Evolutionary conservation across 306 rosid species (phyloP).

Genomic region (Prosopis cineraria): DNA sequence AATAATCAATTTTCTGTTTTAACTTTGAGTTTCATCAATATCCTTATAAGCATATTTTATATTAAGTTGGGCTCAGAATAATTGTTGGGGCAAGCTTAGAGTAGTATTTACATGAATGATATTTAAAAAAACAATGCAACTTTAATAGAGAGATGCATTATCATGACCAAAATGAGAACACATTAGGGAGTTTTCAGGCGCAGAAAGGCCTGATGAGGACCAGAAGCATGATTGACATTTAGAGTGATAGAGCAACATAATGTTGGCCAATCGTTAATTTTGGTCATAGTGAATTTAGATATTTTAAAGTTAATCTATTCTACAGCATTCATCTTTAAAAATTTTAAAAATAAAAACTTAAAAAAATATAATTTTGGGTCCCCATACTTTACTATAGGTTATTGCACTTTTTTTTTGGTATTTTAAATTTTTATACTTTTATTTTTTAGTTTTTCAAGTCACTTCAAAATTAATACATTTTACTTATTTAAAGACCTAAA

Average conservation of each 20-base stretch:
- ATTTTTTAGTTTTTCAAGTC: too few relatives aligned
- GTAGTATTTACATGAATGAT: constrained; percentile 15
- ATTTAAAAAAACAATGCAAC: neutral
- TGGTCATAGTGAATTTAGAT: neutral
- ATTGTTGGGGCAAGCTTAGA: neutral
- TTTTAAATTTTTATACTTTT: too few relatives aligned
- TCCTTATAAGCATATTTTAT: neutral
- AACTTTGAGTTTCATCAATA: constrained; percentile 14
- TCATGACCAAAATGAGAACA: neutral
- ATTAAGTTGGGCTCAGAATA: neutral
- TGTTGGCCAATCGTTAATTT: neutral
- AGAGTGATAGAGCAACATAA: neutral
- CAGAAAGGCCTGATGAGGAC: neutral
- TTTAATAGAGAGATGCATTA: neutral
- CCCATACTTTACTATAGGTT: too few relatives aligned
- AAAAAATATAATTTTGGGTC: too few relatives aligned
- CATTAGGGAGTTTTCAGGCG: neutral
- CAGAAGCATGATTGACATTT: neutral
- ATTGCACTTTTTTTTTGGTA: too few relatives aligned
- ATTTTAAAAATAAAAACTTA: too few relatives aligned
- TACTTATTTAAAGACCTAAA: too few relatives aligned
- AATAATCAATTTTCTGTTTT: neutral
- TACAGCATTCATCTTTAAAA: too few relatives aligned
- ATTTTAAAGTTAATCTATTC: too few relatives aligned
- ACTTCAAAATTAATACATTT: too few relatives aligned